A percentile compares a stretch with the other conserved stretches of the same genome.
These are phyloP conservation scores for Aureobasidium leucospermi DNA, from an alignment of 2,329 filamentous ascomycete species.

Conservation along the genomic window DNA sequence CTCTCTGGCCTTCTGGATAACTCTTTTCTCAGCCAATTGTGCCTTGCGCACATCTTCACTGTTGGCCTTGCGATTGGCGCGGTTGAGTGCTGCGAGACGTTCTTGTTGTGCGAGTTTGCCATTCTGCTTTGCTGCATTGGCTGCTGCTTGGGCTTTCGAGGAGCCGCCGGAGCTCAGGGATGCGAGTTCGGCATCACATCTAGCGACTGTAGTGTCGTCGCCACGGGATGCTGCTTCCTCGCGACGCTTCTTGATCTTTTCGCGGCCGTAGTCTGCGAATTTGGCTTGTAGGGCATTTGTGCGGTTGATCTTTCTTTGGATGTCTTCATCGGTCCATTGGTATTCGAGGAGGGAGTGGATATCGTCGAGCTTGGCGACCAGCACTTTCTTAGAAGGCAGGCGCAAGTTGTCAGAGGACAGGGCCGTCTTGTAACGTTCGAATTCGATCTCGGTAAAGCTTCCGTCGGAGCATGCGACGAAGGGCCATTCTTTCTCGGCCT, in stretches of 20 bases:
- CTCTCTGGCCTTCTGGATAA: constrained; percentile 39
- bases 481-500: constrained; percentile 74
- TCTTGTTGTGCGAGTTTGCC: constrained; percentile 60
- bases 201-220: constrained; percentile 50
- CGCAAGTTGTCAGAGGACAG: constrained; percentile 65
- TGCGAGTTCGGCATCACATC: constrained; percentile 43
- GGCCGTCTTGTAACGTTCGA: constrained; percentile 70
- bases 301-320: constrained; percentile 69
- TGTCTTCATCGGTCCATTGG: constrained; percentile 73
- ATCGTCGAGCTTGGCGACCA: constrained; percentile 67
- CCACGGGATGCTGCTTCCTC: constrained; percentile 59
- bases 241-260: constrained; percentile 57
- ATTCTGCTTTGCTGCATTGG: constrained; percentile 43
- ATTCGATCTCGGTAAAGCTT: constrained; percentile 70
- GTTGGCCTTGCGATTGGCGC: constrained; percentile 75
- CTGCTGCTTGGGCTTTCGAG: constrained; percentile 34
- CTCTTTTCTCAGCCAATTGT: constrained; percentile 64
- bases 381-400: constrained; percentile 62
- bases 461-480: constrained; percentile 87
- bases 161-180: constrained; percentile 56
- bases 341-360: constrained; percentile 75
- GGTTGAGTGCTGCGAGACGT: constrained; percentile 74
- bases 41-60: constrained; percentile 86
- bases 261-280: constrained; percentile 57
- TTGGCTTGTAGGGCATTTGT: constrained; percentile 59